Evolutionary conservation across 176 grass and related monocot species (phyloP).

Genomic region (Raddia guianensis): DNA sequence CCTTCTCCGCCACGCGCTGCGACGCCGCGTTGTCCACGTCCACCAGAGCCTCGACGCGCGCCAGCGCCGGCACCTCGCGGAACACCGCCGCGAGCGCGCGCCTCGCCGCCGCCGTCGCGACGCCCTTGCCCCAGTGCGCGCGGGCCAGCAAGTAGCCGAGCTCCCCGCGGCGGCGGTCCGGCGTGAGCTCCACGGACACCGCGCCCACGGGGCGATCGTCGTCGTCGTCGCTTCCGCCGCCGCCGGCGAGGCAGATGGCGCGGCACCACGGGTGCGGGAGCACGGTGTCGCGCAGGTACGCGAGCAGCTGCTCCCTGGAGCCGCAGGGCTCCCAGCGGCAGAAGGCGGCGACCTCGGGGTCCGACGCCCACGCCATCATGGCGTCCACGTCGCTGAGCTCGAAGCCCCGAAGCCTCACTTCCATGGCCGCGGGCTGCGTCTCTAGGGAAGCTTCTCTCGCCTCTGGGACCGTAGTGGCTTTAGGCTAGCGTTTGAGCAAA

Average conservation of each 20-base stretch:
- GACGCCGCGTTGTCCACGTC: slow-evolving; percentile 73
- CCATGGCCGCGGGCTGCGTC: background rate
- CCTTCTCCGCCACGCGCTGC: slow-evolving; percentile 78
- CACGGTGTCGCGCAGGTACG: slow-evolving; percentile 53
- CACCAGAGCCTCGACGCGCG: slow-evolving; percentile 71
- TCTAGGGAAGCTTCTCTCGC: background rate
- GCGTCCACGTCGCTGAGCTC: slow-evolving; percentile 57
- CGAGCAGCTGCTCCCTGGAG: slow-evolving; percentile 42
- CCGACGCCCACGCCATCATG: slow-evolving; percentile 66
- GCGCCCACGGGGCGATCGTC: slow-evolving; percentile 50
- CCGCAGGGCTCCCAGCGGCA: slow-evolving; percentile 64
- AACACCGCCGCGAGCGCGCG: slow-evolving; percentile 42
- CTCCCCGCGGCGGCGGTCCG: slow-evolving; percentile 53
- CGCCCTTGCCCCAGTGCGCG: slow-evolving; percentile 66
- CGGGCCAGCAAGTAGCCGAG: slow-evolving; percentile 74
- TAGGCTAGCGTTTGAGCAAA: too few relatives aligned
- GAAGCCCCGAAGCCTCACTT: slow-evolving; percentile 55
- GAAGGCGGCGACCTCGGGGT: slow-evolving; percentile 54
- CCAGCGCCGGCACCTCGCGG: slow-evolving; percentile 45
- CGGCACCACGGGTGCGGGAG: slow-evolving; percentile 61
- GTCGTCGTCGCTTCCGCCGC: background rate
- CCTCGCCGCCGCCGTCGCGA: slow-evolving; percentile 60
- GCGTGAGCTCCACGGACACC: slow-evolving; percentile 48
- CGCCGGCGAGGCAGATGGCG: slow-evolving; percentile 52
- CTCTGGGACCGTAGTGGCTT: too few relatives aligned